Base-by-base conservation (phyloP, 2,329 filamentous ascomycete species). In the Arachnomyces sp. region DNA sequence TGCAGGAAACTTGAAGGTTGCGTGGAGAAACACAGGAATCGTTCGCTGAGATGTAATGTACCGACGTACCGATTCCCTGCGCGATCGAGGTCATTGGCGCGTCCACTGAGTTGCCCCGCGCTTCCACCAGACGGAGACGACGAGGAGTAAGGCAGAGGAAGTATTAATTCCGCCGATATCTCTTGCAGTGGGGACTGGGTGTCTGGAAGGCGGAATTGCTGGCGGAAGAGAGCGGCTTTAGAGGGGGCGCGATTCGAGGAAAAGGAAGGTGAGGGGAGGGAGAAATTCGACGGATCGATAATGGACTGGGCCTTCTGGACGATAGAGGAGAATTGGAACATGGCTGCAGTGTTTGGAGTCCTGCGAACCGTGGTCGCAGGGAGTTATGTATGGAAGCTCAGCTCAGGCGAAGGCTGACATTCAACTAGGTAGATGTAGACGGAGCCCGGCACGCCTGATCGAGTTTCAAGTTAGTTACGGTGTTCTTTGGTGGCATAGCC, bases 1-100 rank as follows among this genome's bases (percentile, higher is more conserved):
- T 80, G 81, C 31, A 85, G 64, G 64, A 95, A 95, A 67, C 87
- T 93, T 7, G 87, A 84, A 12, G 86, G 81, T 38, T 92, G 86
- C 6, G 92, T 95, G 0, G 89, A 95, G 70, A 98, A 98, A 72
- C 89, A 96, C 53, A 98, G 79, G 65, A 84, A 98, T 52, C 84
- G 78, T 67, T 98, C 90, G 61, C 88, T 95, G 48, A 98, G 71
- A 61, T 98, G 90, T 38, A 98, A 76, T 63, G 89, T 89, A 37
- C 92, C 92, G 16, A 82, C 81, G 68, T 98, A 96, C 59, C 89
- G 84, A 65, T 84, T 94, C 51, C 87, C 86, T 52, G 57, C 43
- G 25, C 77, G 74, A 43, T 81, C 79, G 40, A 66, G 52, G 42
- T 75, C 72, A 50, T 77, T 76, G 48, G 52, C 40, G 11, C 59